Conservation (phyloP, 768 basidiomycete genomes). For the Mrakia gelida region DNA sequence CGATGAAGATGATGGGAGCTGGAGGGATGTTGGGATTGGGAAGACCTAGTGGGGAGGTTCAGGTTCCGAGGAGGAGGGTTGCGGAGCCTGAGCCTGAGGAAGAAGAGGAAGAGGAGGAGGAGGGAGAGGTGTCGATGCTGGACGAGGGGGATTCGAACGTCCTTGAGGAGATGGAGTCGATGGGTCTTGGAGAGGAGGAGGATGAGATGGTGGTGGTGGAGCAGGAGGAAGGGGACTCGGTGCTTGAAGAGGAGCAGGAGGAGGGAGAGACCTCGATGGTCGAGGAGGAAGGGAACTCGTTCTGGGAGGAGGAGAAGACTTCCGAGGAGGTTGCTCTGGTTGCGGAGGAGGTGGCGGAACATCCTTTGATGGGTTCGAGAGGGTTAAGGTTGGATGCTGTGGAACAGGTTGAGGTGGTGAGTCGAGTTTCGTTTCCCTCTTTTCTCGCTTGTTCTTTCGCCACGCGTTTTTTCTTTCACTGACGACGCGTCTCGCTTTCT, state of each 20-base stretch:
- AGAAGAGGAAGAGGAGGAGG: background rate
- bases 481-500: background rate
- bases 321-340: conserved; percentile 7
- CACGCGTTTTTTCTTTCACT: background rate
- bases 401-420: background rate
- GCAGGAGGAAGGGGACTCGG: background rate
- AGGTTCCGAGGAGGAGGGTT: background rate
- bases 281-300: background rate
- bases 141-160: background rate
- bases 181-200: background rate
- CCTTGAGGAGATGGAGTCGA: background rate
- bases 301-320: conserved; percentile 12
- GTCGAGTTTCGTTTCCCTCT: background rate
- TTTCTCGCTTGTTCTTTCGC: background rate
- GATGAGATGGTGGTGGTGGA: background rate
- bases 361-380: conserved; percentile 14
- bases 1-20: conserved; percentile 14
- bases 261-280: background rate
- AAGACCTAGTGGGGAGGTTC: background rate
- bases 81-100: background rate
- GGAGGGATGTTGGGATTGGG: background rate
- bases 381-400: background rate
- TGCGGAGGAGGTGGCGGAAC: background rate
- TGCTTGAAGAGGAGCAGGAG: background rate
- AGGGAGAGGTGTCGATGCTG: background rate